phyloP scores from a whole-genome alignment of 768 basidiomycete species.

The Botryobasidium botryosum region DNA sequence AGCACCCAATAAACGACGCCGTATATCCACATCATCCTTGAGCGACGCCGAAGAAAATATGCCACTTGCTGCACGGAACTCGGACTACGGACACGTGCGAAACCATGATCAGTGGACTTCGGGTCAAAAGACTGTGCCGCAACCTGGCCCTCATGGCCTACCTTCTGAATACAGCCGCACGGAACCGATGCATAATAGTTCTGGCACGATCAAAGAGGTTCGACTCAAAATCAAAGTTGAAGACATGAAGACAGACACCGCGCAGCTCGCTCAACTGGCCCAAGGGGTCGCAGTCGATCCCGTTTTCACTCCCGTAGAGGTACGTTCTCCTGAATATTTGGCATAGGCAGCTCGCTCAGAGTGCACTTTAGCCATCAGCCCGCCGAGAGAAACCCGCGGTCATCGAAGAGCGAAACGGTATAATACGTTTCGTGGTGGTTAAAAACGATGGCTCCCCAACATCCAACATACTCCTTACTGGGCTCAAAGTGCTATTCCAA shows the following conservation, averaged over 20 bases:
- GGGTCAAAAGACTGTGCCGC: no score
- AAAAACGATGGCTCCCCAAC: constrained; percentile 64
- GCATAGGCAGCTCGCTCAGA: background rate
- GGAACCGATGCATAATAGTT: no score
- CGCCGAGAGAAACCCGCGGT: constrained; percentile 55
- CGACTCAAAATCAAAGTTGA: constrained; percentile 25
- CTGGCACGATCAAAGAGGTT: constrained; percentile 20
- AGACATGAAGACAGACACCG: constrained; percentile 55
- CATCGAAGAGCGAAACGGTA: constrained; percentile 60
- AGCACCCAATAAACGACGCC: constrained; percentile 4
- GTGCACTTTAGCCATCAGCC: constrained; percentile 27
- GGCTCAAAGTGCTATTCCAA: constrained; percentile 94
- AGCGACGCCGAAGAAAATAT: constrained; percentile 37
- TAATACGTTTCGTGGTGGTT: constrained; percentile 72
- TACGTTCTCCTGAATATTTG: constrained; percentile 18
- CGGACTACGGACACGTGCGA: no score
- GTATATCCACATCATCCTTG: constrained; percentile 33
- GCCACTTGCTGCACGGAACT: constrained; percentile 35
- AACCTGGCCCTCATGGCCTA: no score
- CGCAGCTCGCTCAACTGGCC: constrained; percentile 49
- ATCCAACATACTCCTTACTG: constrained; percentile 73
- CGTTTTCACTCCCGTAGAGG: constrained; percentile 19
- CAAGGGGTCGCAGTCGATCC: constrained; percentile 69
- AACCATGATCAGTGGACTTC: no score
- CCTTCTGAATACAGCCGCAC: no score